Percentiles rank a stretch among this genome's conserved stretches.
These are phyloP conservation scores for Colletotrichum cuscutae DNA, from an alignment of 2,329 filamentous ascomycete genomes.

Conservation along the genomic window DNA sequence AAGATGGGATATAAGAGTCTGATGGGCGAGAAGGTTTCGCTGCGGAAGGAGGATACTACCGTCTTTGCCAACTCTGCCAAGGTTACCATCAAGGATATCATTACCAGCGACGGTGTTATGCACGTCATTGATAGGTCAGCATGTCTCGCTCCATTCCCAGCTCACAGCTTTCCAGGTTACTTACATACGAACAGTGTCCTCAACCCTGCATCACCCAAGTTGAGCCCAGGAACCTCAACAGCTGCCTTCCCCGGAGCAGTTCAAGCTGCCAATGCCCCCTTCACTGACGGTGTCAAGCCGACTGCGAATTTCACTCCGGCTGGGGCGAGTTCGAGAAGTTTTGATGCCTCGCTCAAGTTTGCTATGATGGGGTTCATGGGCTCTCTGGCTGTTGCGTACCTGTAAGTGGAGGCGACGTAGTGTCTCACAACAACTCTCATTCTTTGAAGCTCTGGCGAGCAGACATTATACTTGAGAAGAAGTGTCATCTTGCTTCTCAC, in stretches of 20 bases:
- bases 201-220: slow-evolving; percentile 44
- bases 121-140: slow-evolving; percentile 67
- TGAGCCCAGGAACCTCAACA: slow-evolving; percentile 49
- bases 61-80: slow-evolving; percentile 63
- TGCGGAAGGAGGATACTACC: slow-evolving; percentile 52
- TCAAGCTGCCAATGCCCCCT: slow-evolving; percentile 58
- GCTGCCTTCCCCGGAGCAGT: slow-evolving; percentile 65
- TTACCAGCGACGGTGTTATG: slow-evolving; percentile 66
- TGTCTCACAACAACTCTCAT: not conserved
- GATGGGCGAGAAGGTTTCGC: slow-evolving; percentile 47
- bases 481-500: not conserved
- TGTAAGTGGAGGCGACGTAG: not conserved
- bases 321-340: slow-evolving; percentile 35
- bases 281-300: slow-evolving; percentile 60
- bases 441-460: slow-evolving; percentile 13
- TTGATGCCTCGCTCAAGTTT: slow-evolving; percentile 33
- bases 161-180: not conserved
- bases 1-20: slow-evolving; percentile 41
- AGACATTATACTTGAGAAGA: not conserved
- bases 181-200: slow-evolving; percentile 48
- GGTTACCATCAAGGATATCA: slow-evolving; percentile 60
- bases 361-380: slow-evolving; percentile 37
- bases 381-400: slow-evolving; percentile 31
- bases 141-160: slow-evolving; percentile 35
- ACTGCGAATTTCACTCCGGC: slow-evolving; percentile 41